Evolutionary conservation across 495 filamentous ascomycete species (phyloP).

Genomic region (Tuber umbilicatum): DNA sequence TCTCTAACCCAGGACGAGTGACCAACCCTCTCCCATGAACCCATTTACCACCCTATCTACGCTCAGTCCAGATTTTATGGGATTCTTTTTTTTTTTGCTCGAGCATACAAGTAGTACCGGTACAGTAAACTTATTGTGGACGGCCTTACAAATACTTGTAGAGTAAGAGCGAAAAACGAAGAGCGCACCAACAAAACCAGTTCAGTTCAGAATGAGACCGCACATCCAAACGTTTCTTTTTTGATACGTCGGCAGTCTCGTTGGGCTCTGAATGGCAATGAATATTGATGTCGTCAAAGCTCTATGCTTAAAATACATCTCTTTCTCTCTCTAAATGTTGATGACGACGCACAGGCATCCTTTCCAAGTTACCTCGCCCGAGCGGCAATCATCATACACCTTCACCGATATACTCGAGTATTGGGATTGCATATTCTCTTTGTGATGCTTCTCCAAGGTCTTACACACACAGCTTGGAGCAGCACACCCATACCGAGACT

Average conservation of each 20-base stretch:
- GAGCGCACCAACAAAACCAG: not conserved
- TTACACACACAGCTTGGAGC: not conserved
- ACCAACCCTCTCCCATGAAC: not conserved
- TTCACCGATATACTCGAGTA: not conserved
- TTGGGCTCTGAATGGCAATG: not conserved
- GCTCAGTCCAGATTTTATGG: not conserved
- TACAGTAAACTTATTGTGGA: not conserved
- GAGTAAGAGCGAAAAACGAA: not conserved
- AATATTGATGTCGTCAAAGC: not conserved
- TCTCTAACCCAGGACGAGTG: not conserved
- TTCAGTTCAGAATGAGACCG: constrained; percentile 2
- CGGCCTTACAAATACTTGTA: not conserved
- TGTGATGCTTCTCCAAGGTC: not conserved
- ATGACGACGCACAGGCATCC: not conserved
- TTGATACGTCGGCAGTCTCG: not conserved
- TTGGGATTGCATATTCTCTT: not conserved
- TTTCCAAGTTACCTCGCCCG: not conserved
- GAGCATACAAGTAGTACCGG: not conserved
- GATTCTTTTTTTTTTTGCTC: not conserved
- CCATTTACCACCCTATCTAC: not conserved
- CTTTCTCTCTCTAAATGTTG: not conserved
- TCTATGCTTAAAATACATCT: not conserved
- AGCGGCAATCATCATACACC: not conserved
- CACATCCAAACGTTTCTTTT: not conserved
- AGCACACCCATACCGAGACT: not conserved